Evolutionary conservation across 352 stramenopile species (phyloP).

Genomic region (Globisporangium recalcitrans): DNA sequence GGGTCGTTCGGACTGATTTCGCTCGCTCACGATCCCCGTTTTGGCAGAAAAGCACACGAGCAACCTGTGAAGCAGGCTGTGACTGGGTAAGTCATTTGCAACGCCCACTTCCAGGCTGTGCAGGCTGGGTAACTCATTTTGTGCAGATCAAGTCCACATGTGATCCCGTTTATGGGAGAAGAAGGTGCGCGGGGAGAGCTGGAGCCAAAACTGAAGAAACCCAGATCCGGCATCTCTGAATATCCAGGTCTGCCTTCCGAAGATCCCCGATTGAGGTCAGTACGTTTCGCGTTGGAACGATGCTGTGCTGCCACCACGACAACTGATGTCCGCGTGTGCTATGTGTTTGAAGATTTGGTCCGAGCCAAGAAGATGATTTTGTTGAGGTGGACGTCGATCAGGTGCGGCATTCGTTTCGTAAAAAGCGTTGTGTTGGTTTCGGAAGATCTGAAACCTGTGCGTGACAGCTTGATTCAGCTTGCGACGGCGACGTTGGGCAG

Average conservation of each 20-base stretch:
- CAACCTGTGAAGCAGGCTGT: not conserved
- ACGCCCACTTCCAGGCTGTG: not conserved
- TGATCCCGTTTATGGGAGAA: constrained; percentile 13
- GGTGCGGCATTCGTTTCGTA: not conserved
- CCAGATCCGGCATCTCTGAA: not conserved
- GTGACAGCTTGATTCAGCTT: constrained; percentile 3
- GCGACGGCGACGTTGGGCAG: constrained; percentile 7
- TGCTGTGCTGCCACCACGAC: not conserved
- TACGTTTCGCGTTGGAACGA: not conserved
- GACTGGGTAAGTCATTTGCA: not conserved
- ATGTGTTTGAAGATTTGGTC: constrained; percentile 8
- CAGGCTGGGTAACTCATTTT: not conserved
- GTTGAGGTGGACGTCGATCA: constrained; percentile 5
- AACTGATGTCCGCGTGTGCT: not conserved
- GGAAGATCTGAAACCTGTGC: not conserved
- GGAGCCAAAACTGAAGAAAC: constrained; percentile 9
- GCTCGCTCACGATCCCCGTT: not conserved
- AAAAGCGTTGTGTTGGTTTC: not conserved
- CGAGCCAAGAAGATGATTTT: constrained; percentile 10
- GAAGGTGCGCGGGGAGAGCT: not conserved
- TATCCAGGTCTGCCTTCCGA: not conserved
- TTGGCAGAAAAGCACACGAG: not conserved
- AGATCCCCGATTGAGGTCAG: constrained; percentile 4
- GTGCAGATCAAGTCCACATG: constrained; percentile 3
- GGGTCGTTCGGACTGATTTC: not conserved